Conservation (phyloP, 2,329 filamentous ascomycete genomes). For the Juglanconis sp. region DNA sequence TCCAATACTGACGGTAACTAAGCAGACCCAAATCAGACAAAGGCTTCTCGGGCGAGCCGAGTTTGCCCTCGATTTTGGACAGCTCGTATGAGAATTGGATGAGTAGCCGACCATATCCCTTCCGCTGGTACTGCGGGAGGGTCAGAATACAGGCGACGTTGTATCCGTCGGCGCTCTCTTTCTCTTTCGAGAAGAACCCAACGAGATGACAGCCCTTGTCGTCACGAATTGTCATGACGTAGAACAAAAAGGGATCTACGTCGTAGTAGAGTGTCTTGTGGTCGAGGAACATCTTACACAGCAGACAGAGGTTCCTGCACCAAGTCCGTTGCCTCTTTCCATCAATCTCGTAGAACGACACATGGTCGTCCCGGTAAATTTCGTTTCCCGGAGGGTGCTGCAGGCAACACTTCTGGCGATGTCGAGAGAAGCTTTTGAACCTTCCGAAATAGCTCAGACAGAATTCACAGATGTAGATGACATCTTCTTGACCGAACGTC, state of each 20-base stretch:
- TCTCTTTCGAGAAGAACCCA: constrained; percentile 99
- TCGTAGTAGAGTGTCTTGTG: constrained; percentile 99
- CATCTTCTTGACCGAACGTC: constrained; percentile 79
- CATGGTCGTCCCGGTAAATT: constrained; percentile 90
- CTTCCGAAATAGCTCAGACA: constrained; percentile 89
- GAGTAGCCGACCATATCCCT: constrained; percentile 86
- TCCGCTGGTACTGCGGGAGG: constrained; percentile 90
- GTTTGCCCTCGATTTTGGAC: constrained; percentile 89
- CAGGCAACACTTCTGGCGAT: constrained; percentile 85
- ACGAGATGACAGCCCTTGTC: constrained; percentile 91
- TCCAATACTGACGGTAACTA: constrained; percentile 97
- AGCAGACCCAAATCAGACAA: constrained; percentile 89
- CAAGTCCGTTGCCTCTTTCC: constrained; percentile 90
- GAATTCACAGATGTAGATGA: constrained; percentile 96
- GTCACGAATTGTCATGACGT: constrained; percentile 89
- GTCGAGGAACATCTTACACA: constrained; percentile 94
- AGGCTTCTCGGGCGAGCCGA: constrained; percentile 95
- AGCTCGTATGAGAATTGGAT: constrained; percentile 98
- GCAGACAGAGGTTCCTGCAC: constrained; percentile 90
- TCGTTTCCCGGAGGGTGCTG: constrained; percentile 95
- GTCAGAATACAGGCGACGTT: constrained; percentile 98
- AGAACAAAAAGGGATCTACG: constrained; percentile 98
- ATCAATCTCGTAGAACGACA: constrained; percentile 97
- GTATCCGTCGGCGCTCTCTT: constrained; percentile 94
- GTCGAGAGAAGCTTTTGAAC: constrained; percentile 75